Base-by-base conservation (phyloP, 805 yeast genomes). In the Candida qinlingensis region DNA sequence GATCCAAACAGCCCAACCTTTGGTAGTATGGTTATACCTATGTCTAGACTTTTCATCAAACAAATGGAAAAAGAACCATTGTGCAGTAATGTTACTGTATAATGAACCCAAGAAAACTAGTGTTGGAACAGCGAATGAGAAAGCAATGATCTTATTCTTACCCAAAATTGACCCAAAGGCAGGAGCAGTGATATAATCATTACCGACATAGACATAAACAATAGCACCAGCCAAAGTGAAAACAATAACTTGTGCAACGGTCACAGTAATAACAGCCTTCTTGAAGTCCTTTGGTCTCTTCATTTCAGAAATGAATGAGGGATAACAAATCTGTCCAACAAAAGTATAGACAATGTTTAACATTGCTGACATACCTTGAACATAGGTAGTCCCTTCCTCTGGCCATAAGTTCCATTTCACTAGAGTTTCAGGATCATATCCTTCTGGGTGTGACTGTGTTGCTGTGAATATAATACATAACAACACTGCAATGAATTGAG, bases 251-350 rank as follows among this genome's bases (percentile, higher is more conserved):
- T 80, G 83, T 35, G 73, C 70, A 26, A 66, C 41, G 1, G 83
- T 77, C 39, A 79, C 84, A 3, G 75, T 64, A 52, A 70, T 70
- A 27, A 80, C 62, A 1, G 82, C 83, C 64, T 79, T 80, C 51
- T 70, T 74, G 68, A 80, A 80, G 45, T 80, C 85, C 41, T 65
- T 65, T 30, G 85, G 85, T 45, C 70, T 66, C 53, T 69, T 71
- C 85, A 80, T 80, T 56, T 80, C 81, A 10, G 79, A 69, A 49
- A 80, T 80, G 62, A 80, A 80, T 25, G 83, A 77, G 1, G 84
- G 85, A 53, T 79, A 80, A 5, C 81, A 76, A 61, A 80, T 76
- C 61, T 80, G 85, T 4, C 85, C 85, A 26, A 79, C 84, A 64
- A 80, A 79, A 1, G 85, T 79, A 61, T 79, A 80, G 27, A 78